Evolutionary conservation across 805 yeast genomes (phyloP).

Genomic region (Yarrowia porcina): DNA sequence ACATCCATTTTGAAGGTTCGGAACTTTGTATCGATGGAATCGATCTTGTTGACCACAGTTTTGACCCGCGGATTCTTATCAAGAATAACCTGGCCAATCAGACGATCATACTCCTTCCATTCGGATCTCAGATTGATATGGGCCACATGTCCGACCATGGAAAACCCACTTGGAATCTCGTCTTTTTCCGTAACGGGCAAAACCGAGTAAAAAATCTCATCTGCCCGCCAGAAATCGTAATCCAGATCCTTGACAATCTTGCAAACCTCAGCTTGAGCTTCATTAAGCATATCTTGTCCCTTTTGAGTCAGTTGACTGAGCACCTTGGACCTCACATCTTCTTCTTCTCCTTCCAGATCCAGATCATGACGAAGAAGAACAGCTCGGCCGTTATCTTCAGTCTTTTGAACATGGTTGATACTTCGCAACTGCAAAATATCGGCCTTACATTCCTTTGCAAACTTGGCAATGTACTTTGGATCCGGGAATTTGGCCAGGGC

Average conservation of each 20-base stretch:
- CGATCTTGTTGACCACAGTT: slow-evolving; percentile 90
- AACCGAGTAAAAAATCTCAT: slow-evolving; percentile 74
- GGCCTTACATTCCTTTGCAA: slow-evolving; percentile 54
- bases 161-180: slow-evolving; percentile 86
- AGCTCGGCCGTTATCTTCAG: slow-evolving; percentile 43
- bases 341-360: slow-evolving; percentile 34
- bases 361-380: slow-evolving; percentile 60
- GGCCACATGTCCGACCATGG: slow-evolving; percentile 93
- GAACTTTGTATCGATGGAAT: slow-evolving; percentile 79
- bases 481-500: slow-evolving; percentile 70
- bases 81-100: slow-evolving; percentile 86
- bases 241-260: slow-evolving; percentile 57
- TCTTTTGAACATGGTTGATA: slow-evolving; percentile 62
- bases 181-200: slow-evolving; percentile 66
- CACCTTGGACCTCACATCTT: slow-evolving; percentile 31
- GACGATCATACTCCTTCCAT: slow-evolving; percentile 71
- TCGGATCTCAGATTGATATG: slow-evolving; percentile 83
- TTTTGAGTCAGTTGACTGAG: slow-evolving; percentile 45
- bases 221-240: slow-evolving; percentile 84
- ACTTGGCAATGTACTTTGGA: slow-evolving; percentile 55
- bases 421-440: slow-evolving; percentile 72
- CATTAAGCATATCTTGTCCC: slow-evolving; percentile 43
- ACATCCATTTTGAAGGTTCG: slow-evolving; percentile 94
- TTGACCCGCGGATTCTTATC: slow-evolving; percentile 79
- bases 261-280: slow-evolving; percentile 46